Conservation (phyloP, 352 stramenopile species). For the Hyaloperonospora arabidopsidis region DNA sequence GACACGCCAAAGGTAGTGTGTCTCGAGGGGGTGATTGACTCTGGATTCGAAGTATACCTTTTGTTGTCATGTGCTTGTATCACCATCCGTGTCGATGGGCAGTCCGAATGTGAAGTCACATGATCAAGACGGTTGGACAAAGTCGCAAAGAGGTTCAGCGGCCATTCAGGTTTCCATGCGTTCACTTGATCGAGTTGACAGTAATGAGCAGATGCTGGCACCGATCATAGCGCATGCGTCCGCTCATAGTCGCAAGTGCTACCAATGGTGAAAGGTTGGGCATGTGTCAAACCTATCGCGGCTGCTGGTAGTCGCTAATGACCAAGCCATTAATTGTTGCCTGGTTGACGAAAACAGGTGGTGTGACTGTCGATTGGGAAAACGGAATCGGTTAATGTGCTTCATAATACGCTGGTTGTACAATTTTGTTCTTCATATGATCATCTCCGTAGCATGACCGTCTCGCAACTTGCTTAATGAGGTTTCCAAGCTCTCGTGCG, state of each 20-base stretch:
- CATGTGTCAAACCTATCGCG: too few relatives aligned
- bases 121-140: constrained; percentile 3
- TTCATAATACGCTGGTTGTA: not conserved
- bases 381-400: not conserved
- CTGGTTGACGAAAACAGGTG: not conserved
- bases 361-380: constrained; percentile 22
- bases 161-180: too few relatives aligned
- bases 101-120: constrained; percentile 6
- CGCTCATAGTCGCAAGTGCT: too few relatives aligned
- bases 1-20: constrained; percentile 23
- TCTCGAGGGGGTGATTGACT: constrained; percentile 2
- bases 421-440: constrained; percentile 13
- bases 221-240: too few relatives aligned
- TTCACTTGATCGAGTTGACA: too few relatives aligned
- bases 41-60: constrained; percentile 1
- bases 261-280: too few relatives aligned
- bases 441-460: constrained; percentile 14
- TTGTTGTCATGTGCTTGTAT: not conserved
- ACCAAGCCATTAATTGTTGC: too few relatives aligned
- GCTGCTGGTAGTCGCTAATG: too few relatives aligned
- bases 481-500: too few relatives aligned
- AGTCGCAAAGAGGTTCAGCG: too few relatives aligned
- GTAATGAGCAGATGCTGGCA: too few relatives aligned
- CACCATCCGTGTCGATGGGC: not conserved
- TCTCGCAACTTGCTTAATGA: too few relatives aligned